Evolutionary conservation across 2,329 filamentous ascomycete species (phyloP), one percentile per base, ranked within the genome.

Genomic region (Penicillium sp.): DNA sequence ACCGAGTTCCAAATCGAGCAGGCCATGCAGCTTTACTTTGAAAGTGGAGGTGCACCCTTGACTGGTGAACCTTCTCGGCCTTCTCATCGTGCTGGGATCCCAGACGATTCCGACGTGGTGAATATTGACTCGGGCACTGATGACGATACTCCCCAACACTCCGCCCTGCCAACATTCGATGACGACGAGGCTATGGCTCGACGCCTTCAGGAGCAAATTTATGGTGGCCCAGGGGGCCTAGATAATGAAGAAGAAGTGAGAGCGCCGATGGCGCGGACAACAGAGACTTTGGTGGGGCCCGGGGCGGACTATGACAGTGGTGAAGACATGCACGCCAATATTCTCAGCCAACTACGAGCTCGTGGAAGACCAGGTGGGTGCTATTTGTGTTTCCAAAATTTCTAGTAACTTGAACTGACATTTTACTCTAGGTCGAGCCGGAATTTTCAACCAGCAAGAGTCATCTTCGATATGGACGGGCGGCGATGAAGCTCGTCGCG

Each of bases 141-240:
- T 68, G 87, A 90, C 55, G 88, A 90, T 36, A 83, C 80, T 64
- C 73, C 80, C 27, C 42, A 58, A 59, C 60, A 66, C 25, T 55
- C 76, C 81, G 39, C 77, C 77, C 77, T 75, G 33, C 76, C 74
- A 80, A 86, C 68, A 53, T 85, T 89, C 64, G 93, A 97, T 62
- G 92, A 96, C 68, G 94, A 99, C 69, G 93, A 91, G 52, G 93
- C 90, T 43, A 93, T 97, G 87, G 94, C 94, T 7, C 86, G 93
- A 73, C 86, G 90, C 57, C 75, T 99, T 59, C 94, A 99, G 73
- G 90, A 99, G 70, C 92, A 99, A 75, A 83, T 96, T 70, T 97
- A 97, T 68, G 83, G 84, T 52, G 83, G 76, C 39, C 31, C 78
- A 27, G 50, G 61, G 23, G 62, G 77, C 15, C 33, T 41, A 42